Base-by-base conservation (phyloP, 768 basidiomycete genomes). In the Calocera cornea region DNA sequence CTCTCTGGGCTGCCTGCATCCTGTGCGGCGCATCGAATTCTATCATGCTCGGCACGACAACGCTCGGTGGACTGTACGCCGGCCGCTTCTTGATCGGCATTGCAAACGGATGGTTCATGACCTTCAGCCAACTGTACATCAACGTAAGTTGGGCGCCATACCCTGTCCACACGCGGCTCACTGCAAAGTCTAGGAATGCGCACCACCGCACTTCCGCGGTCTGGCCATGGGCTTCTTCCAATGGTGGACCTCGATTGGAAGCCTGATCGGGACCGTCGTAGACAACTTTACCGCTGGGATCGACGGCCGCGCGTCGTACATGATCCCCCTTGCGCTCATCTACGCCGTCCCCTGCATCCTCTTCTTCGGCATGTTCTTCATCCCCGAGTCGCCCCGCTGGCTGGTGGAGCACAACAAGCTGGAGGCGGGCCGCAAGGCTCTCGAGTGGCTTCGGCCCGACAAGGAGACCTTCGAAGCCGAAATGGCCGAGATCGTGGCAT, bases 221-320 rank as follows among this genome's bases (percentile, higher is more conserved):
- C 54, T 60, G 7, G 54, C 54, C 10, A 27, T 60, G 27, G 54
- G 54, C 54, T 60, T 60, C 54, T 60, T 60, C 54, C 54, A 60
- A 60, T 60, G 54, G 54, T 60, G 54, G 54, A 29, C 14, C 54
- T 60, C 54, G 2, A 33, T 60, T 16, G 54, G 54, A 31, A 29
- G 5, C 27, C 8, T 60, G 27, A 33, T 60, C 31, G 54, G 54
- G 5, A 60, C 54, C 11, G 19, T 60, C 54, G 54, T 60, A 5
- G 54, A 60, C 31, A 60, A 60, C 27, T 60, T 29, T 27, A 60
- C 54, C 10, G 24, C 54, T 8, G 16, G 11, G 27, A 60, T 60
- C 64, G 24, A 33, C 47, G 54, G 47, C 47, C 16, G 54, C 12
- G 65, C 70, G 67, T 73, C 71, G 19, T 67, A 60, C 49, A 64